Base-by-base conservation (phyloP, 169 alveolate genomes). In the Plasmodium reichenowi region DNA sequence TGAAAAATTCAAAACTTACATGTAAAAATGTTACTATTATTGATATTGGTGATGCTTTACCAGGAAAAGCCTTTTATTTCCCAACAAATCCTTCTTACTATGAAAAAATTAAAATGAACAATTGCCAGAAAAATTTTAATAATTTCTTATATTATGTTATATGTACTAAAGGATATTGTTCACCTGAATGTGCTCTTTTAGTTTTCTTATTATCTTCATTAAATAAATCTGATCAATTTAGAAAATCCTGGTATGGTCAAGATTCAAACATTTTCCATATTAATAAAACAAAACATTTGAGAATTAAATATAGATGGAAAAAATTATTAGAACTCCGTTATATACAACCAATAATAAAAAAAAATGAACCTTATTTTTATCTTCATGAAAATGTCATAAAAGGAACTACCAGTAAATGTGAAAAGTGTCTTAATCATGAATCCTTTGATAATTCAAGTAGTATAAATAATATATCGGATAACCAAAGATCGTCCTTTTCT, bases 41-140 rank as follows among this genome's bases (percentile, higher is more conserved):
- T 50, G 95, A 93, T 73, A 50, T 93, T n/a, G 95, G 95, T 3
- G 95, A 93, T 64, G 94, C 95, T 1, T 66, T 93, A 47, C 95
- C 95, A 3, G 95, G 95, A 4, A 91, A 92, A 63, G 20, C 50
- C 26, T 93, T 86, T 74, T 85, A 29, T 63, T 93, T 93, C 68
- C 94, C 94, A 43, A 88, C 95, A 10, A 70, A 92, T 22, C 94
- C 95, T 6, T 66, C 93, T 17, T 78, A 78, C 47, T 78, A 78
- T 78, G 89, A 78, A 78, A 78, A 78, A 50, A 78, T 78, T n/a
- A 78, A 52, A 78, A 78, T 12, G 50, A 78, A 78, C 67, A 78
- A 78, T 32, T 17, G 10, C 52, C 75, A 78, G 20, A 78, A 66
- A 22, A 78, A 78, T 26, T 78, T 78, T 12, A 78, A 78, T 24